phyloP scores from a whole-genome alignment of 805 yeast genomes.

The Candida palmyrensis region DNA sequence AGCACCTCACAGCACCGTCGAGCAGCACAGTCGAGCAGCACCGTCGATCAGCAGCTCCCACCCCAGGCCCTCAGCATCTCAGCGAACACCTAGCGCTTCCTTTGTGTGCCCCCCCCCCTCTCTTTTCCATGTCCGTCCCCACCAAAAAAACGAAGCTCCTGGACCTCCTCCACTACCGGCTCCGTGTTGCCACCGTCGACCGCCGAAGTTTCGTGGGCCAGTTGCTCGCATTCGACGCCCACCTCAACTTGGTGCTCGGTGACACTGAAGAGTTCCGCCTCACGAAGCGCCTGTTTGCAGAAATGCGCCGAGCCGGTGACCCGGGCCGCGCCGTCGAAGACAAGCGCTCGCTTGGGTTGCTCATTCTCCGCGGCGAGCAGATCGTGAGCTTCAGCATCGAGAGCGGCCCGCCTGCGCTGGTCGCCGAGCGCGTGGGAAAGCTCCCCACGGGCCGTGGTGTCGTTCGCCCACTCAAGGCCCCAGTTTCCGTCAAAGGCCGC shows the following conservation, averaged over 20 bases:
- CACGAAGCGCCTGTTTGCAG: constrained; percentile 52
- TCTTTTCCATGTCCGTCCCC: constrained; percentile 9
- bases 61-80: not conserved
- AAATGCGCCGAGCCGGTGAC: constrained; percentile 23
- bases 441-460: constrained; percentile 21
- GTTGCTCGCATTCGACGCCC: constrained; percentile 82
- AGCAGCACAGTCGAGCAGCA: too few species aligned
- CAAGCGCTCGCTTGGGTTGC: constrained; percentile 72
- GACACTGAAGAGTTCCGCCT: constrained; percentile 82
- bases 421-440: constrained; percentile 19
- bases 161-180: constrained; percentile 67
- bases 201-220: constrained; percentile 75
- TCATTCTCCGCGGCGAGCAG: constrained; percentile 84
- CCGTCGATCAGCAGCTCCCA: too few species aligned
- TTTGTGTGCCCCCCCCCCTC: too few species aligned
- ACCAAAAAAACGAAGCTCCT: constrained; percentile 43
- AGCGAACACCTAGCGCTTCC: too few species aligned
- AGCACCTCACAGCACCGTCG: too few species aligned
- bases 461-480: constrained; percentile 30
- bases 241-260: constrained; percentile 78
- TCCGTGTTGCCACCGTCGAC: constrained; percentile 73
- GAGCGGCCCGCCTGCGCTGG: constrained; percentile 48
- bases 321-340: constrained; percentile 48
- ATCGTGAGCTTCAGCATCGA: constrained; percentile 70
- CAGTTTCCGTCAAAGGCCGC: constrained; percentile 23